phyloP scores from a whole-genome alignment of 495 filamentous ascomycete genomes.

The Penicillium desertorum region DNA sequence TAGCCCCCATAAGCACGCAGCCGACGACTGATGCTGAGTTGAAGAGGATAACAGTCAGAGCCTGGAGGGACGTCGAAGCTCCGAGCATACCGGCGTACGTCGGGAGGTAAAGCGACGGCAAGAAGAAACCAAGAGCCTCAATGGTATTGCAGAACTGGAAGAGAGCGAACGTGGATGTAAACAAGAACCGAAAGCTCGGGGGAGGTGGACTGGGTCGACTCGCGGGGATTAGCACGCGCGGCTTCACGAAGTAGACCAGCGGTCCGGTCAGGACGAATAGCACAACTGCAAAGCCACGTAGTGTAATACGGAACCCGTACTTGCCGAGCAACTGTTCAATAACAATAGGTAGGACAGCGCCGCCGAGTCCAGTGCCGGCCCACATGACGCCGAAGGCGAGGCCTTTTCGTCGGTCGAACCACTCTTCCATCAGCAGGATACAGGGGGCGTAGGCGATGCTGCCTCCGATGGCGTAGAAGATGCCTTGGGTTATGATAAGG shows the following conservation, averaged over 20 bases:
- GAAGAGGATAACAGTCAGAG: slow-evolving; percentile 43
- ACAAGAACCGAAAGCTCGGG: slow-evolving; percentile 43
- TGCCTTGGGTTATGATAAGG: slow-evolving; percentile 20
- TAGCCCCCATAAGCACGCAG: slow-evolving; percentile 52
- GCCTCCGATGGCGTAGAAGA: slow-evolving; percentile 17
- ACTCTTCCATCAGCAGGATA: slow-evolving; percentile 19
- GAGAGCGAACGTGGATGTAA: slow-evolving; percentile 44
- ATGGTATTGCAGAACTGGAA: slow-evolving; percentile 54
- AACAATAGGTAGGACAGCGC: slow-evolving; percentile 47
- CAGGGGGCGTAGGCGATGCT: slow-evolving; percentile 20
- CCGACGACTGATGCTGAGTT: slow-evolving; percentile 54
- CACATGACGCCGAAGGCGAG: slow-evolving; percentile 21
- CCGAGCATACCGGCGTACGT: slow-evolving; percentile 49
- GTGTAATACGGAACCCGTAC: slow-evolving; percentile 53
- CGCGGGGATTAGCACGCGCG: slow-evolving; percentile 2
- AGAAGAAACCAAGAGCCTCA: slow-evolving; percentile 59
- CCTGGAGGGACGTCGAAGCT: slow-evolving; percentile 27
- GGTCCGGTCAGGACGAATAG: slow-evolving; percentile 48
- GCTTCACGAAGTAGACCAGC: slow-evolving; percentile 52
- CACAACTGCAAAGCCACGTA: slow-evolving; percentile 45
- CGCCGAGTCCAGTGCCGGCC: slow-evolving; percentile 41
- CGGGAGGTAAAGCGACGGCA: slow-evolving; percentile 60
- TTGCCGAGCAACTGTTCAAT: slow-evolving; percentile 46
- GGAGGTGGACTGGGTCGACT: slow-evolving; percentile 1
- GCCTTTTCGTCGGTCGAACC: slow-evolving; percentile 18